Conservation (phyloP, 2,329 filamentous ascomycete species). For the Zymoseptoria tritici region DNA sequence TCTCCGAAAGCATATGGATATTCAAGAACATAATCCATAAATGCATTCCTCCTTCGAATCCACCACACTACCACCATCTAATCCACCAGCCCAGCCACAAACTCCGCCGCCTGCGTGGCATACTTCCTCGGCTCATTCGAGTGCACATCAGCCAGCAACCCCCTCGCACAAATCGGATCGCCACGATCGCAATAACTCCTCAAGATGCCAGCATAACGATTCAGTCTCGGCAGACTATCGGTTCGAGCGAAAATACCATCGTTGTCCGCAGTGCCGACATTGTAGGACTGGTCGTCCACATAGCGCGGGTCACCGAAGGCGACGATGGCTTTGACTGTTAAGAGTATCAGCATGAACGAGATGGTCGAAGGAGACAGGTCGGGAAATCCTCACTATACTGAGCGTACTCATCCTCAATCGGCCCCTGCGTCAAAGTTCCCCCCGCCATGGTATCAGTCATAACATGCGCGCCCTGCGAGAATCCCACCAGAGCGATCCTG, state of each 20-base stretch:
- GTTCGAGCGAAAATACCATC: constrained; percentile 22
- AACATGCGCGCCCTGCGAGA: constrained; percentile 28
- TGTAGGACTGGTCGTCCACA: constrained; percentile 23
- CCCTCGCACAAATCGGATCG: constrained; percentile 20
- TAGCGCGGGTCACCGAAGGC: constrained; percentile 33
- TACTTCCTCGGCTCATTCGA: constrained; percentile 12
- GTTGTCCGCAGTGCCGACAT: constrained; percentile 27
- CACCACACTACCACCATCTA: background rate
- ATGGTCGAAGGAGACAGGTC: too few species aligned
- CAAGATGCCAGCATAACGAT: constrained; percentile 15
- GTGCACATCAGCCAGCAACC: constrained; percentile 14
- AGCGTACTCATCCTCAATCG: constrained; percentile 21
- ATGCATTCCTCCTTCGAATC: too few species aligned
- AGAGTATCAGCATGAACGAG: background rate
- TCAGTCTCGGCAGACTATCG: constrained; percentile 10
- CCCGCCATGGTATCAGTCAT: constrained; percentile 12
- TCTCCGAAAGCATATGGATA: too few species aligned
- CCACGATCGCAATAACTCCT: constrained; percentile 19
- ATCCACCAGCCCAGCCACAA: constrained; percentile 10
- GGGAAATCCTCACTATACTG: too few species aligned
- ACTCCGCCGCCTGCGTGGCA: constrained; percentile 15
- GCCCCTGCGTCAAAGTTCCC: constrained; percentile 21
- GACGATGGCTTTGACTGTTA: constrained; percentile 28
- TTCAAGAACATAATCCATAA: too few species aligned
- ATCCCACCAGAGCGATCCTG: constrained; percentile 33